phyloP scores from a whole-genome alignment of 306 rosid genomes.

The Castanopsis chinensis region DNA sequence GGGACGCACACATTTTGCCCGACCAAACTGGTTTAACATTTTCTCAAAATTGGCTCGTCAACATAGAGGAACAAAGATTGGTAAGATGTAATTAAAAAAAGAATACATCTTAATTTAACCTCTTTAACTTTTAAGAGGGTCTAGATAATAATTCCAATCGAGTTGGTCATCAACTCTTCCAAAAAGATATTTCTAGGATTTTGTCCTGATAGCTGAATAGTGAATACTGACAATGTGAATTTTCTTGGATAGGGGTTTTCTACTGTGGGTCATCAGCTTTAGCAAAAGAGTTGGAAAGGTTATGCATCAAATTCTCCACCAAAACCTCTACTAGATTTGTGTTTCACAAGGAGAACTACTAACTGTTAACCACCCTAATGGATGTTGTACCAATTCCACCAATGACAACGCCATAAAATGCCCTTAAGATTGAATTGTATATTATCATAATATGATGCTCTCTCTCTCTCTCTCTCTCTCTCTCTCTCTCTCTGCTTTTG shows the following conservation, averaged over 20 bases:
- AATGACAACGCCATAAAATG: slow-evolving; percentile 22
- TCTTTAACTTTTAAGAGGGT: not conserved
- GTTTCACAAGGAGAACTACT: slow-evolving; percentile 75
- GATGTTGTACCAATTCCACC: slow-evolving; percentile 26
- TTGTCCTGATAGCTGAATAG: not conserved
- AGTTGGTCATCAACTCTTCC: not conserved
- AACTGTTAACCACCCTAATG: slow-evolving; percentile 4
- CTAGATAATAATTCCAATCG: not conserved
- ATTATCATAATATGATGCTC: not conserved
- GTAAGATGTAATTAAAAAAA: slow-evolving; percentile 41
- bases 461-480: not conserved
- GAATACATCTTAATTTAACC: not conserved
- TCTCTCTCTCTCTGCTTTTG: not conserved
- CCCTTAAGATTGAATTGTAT: not conserved
- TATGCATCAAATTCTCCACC: slow-evolving; percentile 80
- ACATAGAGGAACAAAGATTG: slow-evolving; percentile 71
- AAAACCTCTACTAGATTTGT: slow-evolving; percentile 79
- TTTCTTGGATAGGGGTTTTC: slow-evolving; percentile 68
- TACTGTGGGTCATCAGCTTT: slow-evolving; percentile 74
- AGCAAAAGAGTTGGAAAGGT: slow-evolving; percentile 54
- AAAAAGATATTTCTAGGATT: not conserved
- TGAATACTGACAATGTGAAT: slow-evolving; percentile 14
- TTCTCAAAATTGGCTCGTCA: slow-evolving; percentile 65
- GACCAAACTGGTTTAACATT: slow-evolving; percentile 77
- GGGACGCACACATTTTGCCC: slow-evolving; percentile 74